These are phyloP conservation scores for Syzygium aqueum DNA, from an alignment of 345 rosid genomes.

Conservation along the genomic window DNA sequence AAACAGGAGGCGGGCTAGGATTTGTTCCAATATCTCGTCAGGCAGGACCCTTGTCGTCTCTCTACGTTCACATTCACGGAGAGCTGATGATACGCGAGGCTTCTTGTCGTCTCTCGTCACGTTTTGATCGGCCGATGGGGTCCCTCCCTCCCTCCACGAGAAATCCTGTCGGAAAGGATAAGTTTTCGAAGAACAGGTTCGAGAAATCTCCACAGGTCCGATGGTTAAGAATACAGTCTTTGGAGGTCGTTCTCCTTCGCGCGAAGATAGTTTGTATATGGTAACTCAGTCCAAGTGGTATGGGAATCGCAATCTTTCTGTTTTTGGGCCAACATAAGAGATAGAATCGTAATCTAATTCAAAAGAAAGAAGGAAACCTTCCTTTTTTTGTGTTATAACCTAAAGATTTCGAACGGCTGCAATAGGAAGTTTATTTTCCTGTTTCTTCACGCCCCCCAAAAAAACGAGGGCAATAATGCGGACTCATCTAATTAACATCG, in stretches of 20 bases:
- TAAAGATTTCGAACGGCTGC: no score
- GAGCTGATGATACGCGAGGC: neutral
- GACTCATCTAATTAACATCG: no score
- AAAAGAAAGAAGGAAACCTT: neutral
- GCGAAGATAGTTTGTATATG: neutral
- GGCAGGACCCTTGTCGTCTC: conserved; percentile 24
- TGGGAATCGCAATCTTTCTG: neutral
- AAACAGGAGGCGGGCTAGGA: conserved; percentile 64
- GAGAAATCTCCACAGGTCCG: neutral
- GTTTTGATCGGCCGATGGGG: conserved; percentile 27
- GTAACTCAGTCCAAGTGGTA: neutral
- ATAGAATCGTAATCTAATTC: neutral
- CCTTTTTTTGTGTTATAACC: no score
- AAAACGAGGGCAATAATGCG: no score
- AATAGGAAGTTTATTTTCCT: no score
- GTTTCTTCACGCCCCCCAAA: no score
- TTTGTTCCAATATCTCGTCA: conserved; percentile 70
- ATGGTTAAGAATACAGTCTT: neutral
- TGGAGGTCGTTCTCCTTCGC: neutral
- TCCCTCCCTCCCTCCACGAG: conserved; percentile 17
- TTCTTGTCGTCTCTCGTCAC: conserved; percentile 41
- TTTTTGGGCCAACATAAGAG: neutral
- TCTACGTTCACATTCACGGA: conserved; percentile 17
- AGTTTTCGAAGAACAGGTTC: neutral
- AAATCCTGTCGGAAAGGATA: neutral